These are phyloP conservation scores for Aspergillus sp. DNA, from an alignment of 2,329 filamentous ascomycete species.

Conservation along the genomic window DNA sequence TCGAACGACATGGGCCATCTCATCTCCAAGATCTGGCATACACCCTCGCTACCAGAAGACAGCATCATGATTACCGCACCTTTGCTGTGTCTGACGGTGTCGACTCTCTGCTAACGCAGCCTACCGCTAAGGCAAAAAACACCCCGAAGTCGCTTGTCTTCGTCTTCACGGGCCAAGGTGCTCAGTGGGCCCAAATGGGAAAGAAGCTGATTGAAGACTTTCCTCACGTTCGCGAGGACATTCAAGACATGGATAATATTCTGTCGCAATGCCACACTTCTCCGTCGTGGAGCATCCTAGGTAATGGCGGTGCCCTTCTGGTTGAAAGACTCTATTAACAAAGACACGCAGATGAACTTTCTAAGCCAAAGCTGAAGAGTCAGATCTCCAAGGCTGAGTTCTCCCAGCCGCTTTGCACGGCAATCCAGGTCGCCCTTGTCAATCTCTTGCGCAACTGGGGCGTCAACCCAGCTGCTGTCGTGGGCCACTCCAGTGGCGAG, in stretches of 20 bases:
- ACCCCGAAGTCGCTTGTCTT: background rate
- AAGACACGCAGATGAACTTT: background rate
- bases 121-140: background rate
- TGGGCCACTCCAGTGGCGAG: slow-evolving; percentile 1
- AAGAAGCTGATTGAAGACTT: slow-evolving; percentile 15
- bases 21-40: slow-evolving; percentile 6
- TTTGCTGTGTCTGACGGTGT: background rate
- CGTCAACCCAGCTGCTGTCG: background rate
- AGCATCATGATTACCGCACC: slow-evolving; percentile 1
- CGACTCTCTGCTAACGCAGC: background rate
- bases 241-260: slow-evolving; percentile 2
- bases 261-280: background rate
- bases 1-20: background rate
- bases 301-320: background rate
- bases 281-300: background rate
- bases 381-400: background rate
- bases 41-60: slow-evolving; percentile 7
- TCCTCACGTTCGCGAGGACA: slow-evolving; percentile 4
- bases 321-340: background rate
- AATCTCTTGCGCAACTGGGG: slow-evolving; percentile 9
- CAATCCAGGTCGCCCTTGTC: slow-evolving; percentile 18
- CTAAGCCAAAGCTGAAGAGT: background rate
- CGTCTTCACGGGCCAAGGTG: slow-evolving; percentile 29
- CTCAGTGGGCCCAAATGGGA: slow-evolving; percentile 33
- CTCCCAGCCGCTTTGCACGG: slow-evolving; percentile 18